A percentile compares a stretch with the other conserved stretches of the same genome.
These are phyloP conservation scores for Hydnum rufescens DNA, from an alignment of 768 basidiomycete genomes.

Conservation along the genomic window DNA sequence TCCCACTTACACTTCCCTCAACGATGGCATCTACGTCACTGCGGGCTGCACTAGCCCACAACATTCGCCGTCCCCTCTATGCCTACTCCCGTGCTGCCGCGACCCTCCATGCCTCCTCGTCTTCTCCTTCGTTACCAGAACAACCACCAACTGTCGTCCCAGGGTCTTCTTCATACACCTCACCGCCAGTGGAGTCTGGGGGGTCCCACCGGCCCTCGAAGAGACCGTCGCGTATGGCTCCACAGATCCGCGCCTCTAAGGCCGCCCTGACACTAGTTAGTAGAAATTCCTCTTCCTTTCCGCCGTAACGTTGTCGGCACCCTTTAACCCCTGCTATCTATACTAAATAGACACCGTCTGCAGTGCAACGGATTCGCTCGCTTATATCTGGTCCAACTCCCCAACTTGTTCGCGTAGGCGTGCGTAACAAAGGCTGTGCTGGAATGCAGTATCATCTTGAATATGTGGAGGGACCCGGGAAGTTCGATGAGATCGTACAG, in stretches of 20 bases:
- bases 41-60: too few relatives aligned
- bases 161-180: background rate
- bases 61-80: slow-evolving; percentile 45
- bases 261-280: background rate
- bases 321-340: background rate
- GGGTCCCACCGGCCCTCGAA: background rate
- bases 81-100: slow-evolving; percentile 36
- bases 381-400: slow-evolving; percentile 70
- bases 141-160: background rate
- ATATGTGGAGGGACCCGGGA: slow-evolving; percentile 74
- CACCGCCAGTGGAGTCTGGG: background rate
- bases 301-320: background rate
- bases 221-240: background rate
- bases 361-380: slow-evolving; percentile 49
- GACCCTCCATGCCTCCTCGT: background rate
- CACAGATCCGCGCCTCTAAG: background rate
- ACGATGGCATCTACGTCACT: too few relatives aligned
- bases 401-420: slow-evolving; percentile 83
- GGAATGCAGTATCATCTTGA: slow-evolving; percentile 71
- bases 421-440: slow-evolving; percentile 95
- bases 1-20: too few relatives aligned
- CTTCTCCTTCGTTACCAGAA: background rate
- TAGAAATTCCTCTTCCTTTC: background rate
- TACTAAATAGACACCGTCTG: slow-evolving; percentile 45
- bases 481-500: slow-evolving; percentile 91